A percentile compares a stretch with the other conserved stretches of the same genome.
Evolutionary conservation across 2,329 filamentous ascomycete species (phyloP).

Genomic region (Cladophialophora yegresii): DNA sequence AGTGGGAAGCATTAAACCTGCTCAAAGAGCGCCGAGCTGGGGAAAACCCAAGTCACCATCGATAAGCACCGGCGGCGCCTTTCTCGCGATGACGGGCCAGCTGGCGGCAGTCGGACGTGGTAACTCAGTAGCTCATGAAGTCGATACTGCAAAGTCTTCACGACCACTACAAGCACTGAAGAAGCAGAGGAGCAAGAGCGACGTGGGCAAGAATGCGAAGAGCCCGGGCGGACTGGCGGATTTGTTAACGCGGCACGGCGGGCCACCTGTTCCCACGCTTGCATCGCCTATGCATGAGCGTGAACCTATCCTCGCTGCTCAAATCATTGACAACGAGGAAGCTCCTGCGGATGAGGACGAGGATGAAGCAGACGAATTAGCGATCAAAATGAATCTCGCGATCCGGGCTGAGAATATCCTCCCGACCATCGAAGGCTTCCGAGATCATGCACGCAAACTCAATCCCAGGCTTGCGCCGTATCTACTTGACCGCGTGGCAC

Average conservation of each 20-base stretch:
- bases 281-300: slow-evolving; percentile 50
- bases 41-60: slow-evolving; percentile 45
- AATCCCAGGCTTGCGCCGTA: slow-evolving; percentile 71
- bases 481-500: slow-evolving; percentile 77
- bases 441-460: slow-evolving; percentile 68
- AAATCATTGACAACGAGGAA: slow-evolving; percentile 40
- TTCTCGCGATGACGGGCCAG: slow-evolving; percentile 50
- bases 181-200: slow-evolving; percentile 58
- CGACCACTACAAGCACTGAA: slow-evolving; percentile 36
- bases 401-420: slow-evolving; percentile 67
- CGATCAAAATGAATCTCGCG: slow-evolving; percentile 58
- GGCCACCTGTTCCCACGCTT: slow-evolving; percentile 60
- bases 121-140: slow-evolving; percentile 61
- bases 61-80: slow-evolving; percentile 45
- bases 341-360: slow-evolving; percentile 46
- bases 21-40: slow-evolving; percentile 45
- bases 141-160: slow-evolving; percentile 41
- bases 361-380: slow-evolving; percentile 44
- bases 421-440: slow-evolving; percentile 75
- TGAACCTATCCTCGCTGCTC: slow-evolving; percentile 30
- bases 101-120: slow-evolving; percentile 52
- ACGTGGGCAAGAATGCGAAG: slow-evolving; percentile 50
- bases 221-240: slow-evolving; percentile 51
- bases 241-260: slow-evolving; percentile 60
- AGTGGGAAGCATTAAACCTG: slow-evolving; percentile 37